Evolutionary conservation across 768 basidiomycete genomes (phyloP).

Genomic region (Xerocomellus amylosporus): DNA sequence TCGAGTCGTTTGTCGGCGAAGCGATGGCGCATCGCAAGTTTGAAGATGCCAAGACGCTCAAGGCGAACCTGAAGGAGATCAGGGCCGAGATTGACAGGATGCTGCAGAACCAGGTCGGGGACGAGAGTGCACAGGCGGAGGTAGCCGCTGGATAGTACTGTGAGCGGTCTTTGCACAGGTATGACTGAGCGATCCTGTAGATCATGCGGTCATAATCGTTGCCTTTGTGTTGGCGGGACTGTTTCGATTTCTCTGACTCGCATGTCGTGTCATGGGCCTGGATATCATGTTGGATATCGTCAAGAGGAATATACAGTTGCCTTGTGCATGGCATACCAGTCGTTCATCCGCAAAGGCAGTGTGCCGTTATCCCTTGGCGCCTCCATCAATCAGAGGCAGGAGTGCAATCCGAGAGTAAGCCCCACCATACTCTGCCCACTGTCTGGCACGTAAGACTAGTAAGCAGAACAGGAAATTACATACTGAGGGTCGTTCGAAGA

Average conservation of each 20-base stretch:
- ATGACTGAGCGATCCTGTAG: background rate
- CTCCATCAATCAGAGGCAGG: too few species aligned
- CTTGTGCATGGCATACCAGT: background rate
- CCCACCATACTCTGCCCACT: too few species aligned
- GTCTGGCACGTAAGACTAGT: too few species aligned
- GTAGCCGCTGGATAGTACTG: background rate
- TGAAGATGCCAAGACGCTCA: constrained; percentile 88
- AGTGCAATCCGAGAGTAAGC: too few species aligned
- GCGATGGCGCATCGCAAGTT: constrained; percentile 90
- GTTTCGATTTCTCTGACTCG: background rate
- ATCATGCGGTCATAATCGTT: background rate
- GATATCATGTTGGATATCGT: constrained; percentile 9
- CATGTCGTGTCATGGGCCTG: background rate
- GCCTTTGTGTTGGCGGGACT: background rate
- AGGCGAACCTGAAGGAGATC: constrained; percentile 78
- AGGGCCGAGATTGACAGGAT: constrained; percentile 77
- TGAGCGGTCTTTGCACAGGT: background rate
- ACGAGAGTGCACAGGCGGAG: background rate
- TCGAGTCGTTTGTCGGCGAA: constrained; percentile 88
- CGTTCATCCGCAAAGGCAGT: too few species aligned
- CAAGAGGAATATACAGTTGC: background rate
- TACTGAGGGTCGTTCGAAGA: too few species aligned
- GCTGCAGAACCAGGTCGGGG: constrained; percentile 34
- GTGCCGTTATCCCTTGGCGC: too few species aligned
- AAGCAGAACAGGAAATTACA: too few species aligned